A percentile compares a stretch with the other conserved stretches of the same genome.
Evolutionary conservation across 352 stramenopile genomes (phyloP).

Genomic region (Phytophthora rubi): DNA sequence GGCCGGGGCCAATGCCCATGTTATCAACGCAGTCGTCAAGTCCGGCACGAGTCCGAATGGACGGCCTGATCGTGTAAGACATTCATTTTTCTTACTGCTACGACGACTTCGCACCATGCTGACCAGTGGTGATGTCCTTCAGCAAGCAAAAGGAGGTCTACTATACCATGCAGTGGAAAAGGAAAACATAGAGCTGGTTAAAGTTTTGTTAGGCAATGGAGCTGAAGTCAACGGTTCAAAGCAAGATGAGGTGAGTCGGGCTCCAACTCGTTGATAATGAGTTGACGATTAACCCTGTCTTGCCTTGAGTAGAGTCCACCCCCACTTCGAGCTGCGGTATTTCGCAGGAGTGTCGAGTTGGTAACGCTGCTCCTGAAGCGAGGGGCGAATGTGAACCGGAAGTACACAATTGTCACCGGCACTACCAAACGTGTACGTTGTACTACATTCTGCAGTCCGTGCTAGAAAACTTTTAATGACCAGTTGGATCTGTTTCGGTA

Average conservation of each 20-base stretch:
- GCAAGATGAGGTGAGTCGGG: conserved; percentile 28
- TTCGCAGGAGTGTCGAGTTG: conserved; percentile 29
- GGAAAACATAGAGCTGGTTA: conserved; percentile 37
- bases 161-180: conserved; percentile 41
- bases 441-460: background rate
- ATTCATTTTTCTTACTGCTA: too few species aligned
- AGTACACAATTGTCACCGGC: conserved; percentile 20
- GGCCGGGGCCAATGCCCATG: conserved; percentile 36
- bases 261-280: background rate
- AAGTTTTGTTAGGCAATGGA: conserved; percentile 36
- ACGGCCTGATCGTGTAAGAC: conserved; percentile 33
- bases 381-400: conserved; percentile 33
- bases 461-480: background rate
- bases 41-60: conserved; percentile 37
- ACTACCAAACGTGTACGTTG: conserved; percentile 28
- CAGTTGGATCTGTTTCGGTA: conserved; percentile 1
- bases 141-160: conserved; percentile 35
- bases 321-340: conserved; percentile 38
- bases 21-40: conserved; percentile 43
- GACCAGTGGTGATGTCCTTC: background rate
- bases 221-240: conserved; percentile 41
- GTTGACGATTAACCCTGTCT: background rate
- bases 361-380: conserved; percentile 31
- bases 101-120: background rate
- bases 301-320: conserved; percentile 21